Evolutionary conservation across 768 basidiomycete species (phyloP), one percentile per base, ranked within the genome.

Genomic region (Rhizopogon sp.): DNA sequence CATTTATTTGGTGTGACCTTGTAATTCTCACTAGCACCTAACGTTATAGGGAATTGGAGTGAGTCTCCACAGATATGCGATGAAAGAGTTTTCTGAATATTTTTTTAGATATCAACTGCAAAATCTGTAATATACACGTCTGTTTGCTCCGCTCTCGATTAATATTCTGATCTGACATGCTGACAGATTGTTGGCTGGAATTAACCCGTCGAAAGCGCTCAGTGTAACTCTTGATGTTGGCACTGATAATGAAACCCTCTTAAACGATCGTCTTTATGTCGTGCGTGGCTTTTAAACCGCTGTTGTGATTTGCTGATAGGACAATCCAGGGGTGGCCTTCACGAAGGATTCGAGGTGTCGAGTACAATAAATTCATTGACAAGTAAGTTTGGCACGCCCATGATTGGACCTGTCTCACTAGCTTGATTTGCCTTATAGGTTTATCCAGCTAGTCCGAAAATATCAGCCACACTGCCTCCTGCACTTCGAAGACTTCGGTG

Each of bases 401-500:
- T 49, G 20, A 20, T 37, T n/a, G n/a, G 16, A 13, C 16, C 8
- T 39, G 6, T 20, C 17, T n/a, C 28, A 41, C 40, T 40, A 22
- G 22, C 39, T 2, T 54, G 25, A 43, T 20, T 49, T 5, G 9
- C 47, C 10, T 10, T 31, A 29, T 57, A 87, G 86, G 61, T 90
- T 93, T 62, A 82, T 92, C 3, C 84, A 86, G 59, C 75, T 92
- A 10, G 83, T 92, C 6, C 78, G 84, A 44, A 91, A 90, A 65
- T 68, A 91, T 64, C 57, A 58, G 8, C 53, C 56, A 22, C 72
- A 77, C 25, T 74, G 78, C 63, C 75, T 93, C 3, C 71, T 90
- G 3, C 91, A 95, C 65, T 92, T 93, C 53, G 91, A 94, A 64
- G 90, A 93, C 62, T 92, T 92, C 57, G 90, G 90, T 3, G 83